Evolutionary conservation across 2,329 filamentous ascomycete genomes (phyloP).

Genomic region (Plenodomus lindquistii): DNA sequence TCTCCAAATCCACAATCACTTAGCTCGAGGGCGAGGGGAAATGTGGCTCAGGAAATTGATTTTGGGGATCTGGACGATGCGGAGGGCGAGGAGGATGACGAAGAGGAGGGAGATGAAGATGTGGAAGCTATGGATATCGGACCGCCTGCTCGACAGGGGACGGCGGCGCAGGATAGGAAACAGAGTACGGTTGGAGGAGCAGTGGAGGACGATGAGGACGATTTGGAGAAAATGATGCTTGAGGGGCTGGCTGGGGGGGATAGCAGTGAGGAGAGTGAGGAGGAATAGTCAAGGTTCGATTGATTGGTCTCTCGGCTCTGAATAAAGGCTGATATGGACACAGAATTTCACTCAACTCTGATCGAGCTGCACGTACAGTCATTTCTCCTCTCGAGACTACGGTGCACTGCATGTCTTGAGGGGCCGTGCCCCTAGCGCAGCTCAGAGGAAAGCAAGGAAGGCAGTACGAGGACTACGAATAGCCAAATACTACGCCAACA

Average conservation of each 20-base stretch:
- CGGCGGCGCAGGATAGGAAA: conserved; percentile 12
- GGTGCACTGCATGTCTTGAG: neutral
- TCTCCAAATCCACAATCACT: conserved; percentile 27
- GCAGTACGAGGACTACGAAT: neutral
- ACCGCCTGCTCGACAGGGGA: conserved; percentile 27
- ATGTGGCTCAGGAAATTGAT: conserved; percentile 38
- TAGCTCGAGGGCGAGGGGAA: conserved; percentile 16
- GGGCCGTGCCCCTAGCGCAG: too few species aligned
- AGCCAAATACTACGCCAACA: conserved; percentile 16
- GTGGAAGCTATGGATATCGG: conserved; percentile 41
- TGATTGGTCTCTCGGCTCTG: neutral
- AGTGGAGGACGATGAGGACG: conserved; percentile 43
- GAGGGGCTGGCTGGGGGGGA: conserved; percentile 44
- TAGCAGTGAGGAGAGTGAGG: conserved; percentile 50
- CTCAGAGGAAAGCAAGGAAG: neutral
- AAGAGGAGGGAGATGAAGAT: conserved; percentile 32
- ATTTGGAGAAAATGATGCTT: conserved; percentile 51
- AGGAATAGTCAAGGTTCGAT: conserved; percentile 36
- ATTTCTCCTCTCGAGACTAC: too few species aligned
- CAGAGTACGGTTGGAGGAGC: conserved; percentile 12
- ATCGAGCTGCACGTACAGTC: too few species aligned
- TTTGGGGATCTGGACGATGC: conserved; percentile 37
- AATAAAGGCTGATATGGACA: neutral
- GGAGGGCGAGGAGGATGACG: conserved; percentile 35
- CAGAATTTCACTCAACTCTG: too few species aligned